Percentiles rank a stretch among this genome's conserved stretches.
These are phyloP conservation scores for Dactylonectria estremocensis DNA, from an alignment of 2,329 filamentous ascomycete genomes.

Conservation along the genomic window DNA sequence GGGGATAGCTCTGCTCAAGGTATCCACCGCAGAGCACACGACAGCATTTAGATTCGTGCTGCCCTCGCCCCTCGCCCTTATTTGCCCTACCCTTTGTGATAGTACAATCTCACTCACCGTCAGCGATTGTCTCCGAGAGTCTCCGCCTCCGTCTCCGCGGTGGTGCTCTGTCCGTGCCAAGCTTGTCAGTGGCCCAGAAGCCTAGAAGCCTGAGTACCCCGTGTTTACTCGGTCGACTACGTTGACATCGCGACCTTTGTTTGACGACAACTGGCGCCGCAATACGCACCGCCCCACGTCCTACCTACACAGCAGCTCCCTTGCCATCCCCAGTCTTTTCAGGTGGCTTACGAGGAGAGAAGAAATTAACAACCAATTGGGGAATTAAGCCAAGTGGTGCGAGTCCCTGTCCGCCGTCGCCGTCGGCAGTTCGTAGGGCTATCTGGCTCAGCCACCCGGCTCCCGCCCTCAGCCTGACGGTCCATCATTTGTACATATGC, in stretches of 20 bases:
- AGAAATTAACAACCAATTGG: conserved; percentile 35
- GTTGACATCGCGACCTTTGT: conserved; percentile 28
- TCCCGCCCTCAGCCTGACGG: conserved; percentile 29
- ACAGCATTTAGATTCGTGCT: conserved; percentile 42
- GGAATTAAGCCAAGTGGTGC: conserved; percentile 34
- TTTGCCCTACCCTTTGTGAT: conserved; percentile 37
- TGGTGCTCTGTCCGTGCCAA: conserved; percentile 21
- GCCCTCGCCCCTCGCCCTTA: conserved; percentile 28
- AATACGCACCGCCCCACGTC: conserved; percentile 25
- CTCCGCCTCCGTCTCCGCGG: conserved; percentile 22
- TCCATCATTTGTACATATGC: conserved; percentile 40
- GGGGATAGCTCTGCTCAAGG: conserved; percentile 27
- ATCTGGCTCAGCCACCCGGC: conserved; percentile 43
- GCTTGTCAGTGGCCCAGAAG: conserved; percentile 18
- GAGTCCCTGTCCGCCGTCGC: conserved; percentile 23
- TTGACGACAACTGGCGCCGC: conserved; percentile 26
- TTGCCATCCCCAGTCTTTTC: conserved; percentile 25
- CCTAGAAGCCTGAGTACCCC: conserved; percentile 23
- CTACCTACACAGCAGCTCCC: conserved; percentile 29
- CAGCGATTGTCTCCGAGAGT: conserved; percentile 15
- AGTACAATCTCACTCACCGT: conserved; percentile 34
- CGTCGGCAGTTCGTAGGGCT: conserved; percentile 40
- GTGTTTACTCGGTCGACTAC: conserved; percentile 32
- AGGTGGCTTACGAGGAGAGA: conserved; percentile 37
- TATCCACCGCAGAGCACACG: conserved; percentile 39